Conservation (phyloP, 2,329 filamentous ascomycete genomes). For the Stylonectria norvegica region DNA sequence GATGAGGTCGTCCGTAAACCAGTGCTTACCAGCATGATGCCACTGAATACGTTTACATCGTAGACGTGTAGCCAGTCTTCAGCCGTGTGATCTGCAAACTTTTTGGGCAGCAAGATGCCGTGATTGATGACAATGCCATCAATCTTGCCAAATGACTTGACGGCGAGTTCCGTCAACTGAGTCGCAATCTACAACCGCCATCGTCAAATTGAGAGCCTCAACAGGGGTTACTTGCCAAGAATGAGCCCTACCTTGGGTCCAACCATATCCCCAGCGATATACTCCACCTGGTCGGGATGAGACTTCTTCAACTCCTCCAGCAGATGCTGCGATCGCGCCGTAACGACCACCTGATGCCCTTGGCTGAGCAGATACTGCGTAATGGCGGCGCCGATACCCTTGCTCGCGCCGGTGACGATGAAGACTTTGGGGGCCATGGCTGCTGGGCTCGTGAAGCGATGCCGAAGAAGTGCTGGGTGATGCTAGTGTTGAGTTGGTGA, state of each 20-base stretch:
- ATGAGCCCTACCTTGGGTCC: too few species aligned
- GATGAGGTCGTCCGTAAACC: too few species aligned
- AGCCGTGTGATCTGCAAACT: constrained; percentile 62
- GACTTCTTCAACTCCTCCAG: constrained; percentile 50
- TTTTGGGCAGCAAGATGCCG: constrained; percentile 73
- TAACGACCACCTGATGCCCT: constrained; percentile 57
- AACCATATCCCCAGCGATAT: constrained; percentile 53
- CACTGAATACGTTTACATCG: constrained; percentile 84
- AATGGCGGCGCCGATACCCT: constrained; percentile 59
- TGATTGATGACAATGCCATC: constrained; percentile 89
- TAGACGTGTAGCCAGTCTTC: constrained; percentile 74
- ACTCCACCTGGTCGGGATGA: constrained; percentile 49
- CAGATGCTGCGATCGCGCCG: constrained; percentile 51
- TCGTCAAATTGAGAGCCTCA: constrained; percentile 11
- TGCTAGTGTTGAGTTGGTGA: background rate
- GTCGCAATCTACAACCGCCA: constrained; percentile 45
- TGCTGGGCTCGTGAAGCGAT: constrained; percentile 4
- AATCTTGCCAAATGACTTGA: constrained; percentile 65
- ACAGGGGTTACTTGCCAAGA: too few species aligned
- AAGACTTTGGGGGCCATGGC: constrained; percentile 60
- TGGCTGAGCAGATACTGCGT: constrained; percentile 49
- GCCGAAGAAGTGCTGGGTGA: background rate
- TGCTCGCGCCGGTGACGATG: constrained; percentile 65
- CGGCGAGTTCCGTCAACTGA: constrained; percentile 62
- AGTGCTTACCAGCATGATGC: constrained; percentile 66